These are phyloP conservation scores for Penicillium paradoxum DNA, from an alignment of 495 filamentous ascomycete genomes.

Conservation along the genomic window DNA sequence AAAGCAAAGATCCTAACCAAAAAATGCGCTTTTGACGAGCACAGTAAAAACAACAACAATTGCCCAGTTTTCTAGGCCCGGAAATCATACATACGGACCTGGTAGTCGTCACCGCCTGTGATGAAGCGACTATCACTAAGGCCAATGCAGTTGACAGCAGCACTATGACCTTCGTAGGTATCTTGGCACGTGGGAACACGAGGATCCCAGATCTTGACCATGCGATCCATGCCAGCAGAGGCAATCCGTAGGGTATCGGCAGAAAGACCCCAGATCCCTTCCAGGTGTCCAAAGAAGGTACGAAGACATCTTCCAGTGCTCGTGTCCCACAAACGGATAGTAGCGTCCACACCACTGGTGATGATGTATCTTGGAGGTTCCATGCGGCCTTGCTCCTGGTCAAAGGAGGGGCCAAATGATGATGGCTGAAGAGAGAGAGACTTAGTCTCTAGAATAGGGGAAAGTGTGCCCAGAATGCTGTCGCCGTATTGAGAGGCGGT, in stretches of 20 bases:
- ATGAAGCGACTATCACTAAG: conserved; percentile 82
- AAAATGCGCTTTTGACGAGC: not conserved
- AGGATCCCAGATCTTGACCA: conserved; percentile 96
- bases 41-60: conserved; percentile 5
- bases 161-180: conserved; percentile 83
- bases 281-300: conserved; percentile 93
- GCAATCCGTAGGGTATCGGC: conserved; percentile 88
- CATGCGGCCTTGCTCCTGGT: conserved; percentile 55
- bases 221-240: conserved; percentile 84
- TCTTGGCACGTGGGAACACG: conserved; percentile 84
- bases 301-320: conserved; percentile 73
- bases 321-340: conserved; percentile 91
- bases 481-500: conserved; percentile 33
- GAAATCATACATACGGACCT: conserved; percentile 84
- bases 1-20: not conserved
- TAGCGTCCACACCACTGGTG: conserved; percentile 83
- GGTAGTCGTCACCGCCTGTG: conserved; percentile 88
- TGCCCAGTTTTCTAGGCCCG: conserved; percentile 39
- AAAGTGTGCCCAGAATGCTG: conserved; percentile 16
- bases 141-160: conserved; percentile 87
- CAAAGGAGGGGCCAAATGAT: conserved; percentile 54
- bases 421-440: conserved; percentile 40
- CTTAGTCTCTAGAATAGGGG: conserved; percentile 24
- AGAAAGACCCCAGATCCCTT: conserved; percentile 92
- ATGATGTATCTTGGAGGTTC: conserved; percentile 84